Evolutionary conservation across 2,329 filamentous ascomycete species (phyloP).

Genomic region (Colletotrichum sp.): DNA sequence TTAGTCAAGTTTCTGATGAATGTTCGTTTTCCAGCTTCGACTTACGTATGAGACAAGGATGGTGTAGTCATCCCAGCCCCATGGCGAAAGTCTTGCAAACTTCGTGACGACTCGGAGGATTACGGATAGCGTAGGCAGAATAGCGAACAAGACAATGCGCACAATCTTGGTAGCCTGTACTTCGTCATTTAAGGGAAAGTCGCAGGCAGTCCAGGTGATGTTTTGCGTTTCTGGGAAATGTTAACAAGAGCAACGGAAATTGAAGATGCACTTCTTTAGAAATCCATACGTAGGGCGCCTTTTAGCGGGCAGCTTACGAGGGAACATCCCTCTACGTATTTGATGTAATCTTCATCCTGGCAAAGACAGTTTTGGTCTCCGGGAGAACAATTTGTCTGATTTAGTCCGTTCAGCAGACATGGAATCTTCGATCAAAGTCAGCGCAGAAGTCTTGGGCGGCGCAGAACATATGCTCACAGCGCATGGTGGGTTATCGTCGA

Average conservation of each 20-base stretch:
- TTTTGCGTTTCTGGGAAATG: background rate
- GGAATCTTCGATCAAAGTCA: background rate
- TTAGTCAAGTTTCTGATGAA: background rate
- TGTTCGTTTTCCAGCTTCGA: fast-evolving
- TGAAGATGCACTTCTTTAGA: too few relatives aligned
- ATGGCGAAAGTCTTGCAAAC: background rate
- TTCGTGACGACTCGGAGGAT: background rate
- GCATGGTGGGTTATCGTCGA: background rate
- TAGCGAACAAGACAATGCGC: background rate
- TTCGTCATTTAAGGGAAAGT: background rate
- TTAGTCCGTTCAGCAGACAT: background rate
- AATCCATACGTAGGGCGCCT: background rate
- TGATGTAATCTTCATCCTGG: background rate
- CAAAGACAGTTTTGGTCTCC: constrained; percentile 5
- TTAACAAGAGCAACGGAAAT: background rate
- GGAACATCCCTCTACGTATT: background rate
- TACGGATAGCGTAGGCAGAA: background rate
- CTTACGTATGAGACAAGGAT: constrained; percentile 4
- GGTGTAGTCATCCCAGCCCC: constrained; percentile 4
- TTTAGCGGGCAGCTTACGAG: background rate
- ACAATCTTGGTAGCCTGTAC: background rate
- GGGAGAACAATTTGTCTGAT: background rate
- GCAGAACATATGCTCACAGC: background rate
- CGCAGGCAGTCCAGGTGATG: constrained; percentile 1
- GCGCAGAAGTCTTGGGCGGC: fast-evolving